phyloP scores from a whole-genome alignment of 805 yeast species.

The Barnettozyma salicaria region DNA sequence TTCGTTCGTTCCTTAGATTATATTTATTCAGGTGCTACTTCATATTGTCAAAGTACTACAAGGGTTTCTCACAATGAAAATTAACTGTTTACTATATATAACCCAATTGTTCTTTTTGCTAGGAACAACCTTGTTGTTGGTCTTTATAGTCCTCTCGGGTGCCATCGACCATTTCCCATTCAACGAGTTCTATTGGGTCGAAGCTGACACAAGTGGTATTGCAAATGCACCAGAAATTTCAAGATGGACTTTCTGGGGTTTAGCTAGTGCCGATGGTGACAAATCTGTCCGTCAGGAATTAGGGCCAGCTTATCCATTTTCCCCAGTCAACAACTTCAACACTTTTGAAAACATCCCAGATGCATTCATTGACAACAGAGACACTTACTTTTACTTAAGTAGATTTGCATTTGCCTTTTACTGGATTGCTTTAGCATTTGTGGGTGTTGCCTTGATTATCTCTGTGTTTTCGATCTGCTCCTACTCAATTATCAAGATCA shows the following conservation, averaged over 20 bases:
- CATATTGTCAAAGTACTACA: too few relatives aligned
- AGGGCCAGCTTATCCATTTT: slow-evolving; percentile 67
- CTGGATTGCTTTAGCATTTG: slow-evolving; percentile 53
- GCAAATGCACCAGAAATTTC: slow-evolving; percentile 42
- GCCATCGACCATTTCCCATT: slow-evolving; percentile 53
- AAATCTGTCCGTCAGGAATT: slow-evolving; percentile 34
- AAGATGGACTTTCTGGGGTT: slow-evolving; percentile 86
- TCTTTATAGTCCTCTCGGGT: slow-evolving; percentile 62
- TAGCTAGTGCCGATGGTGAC: slow-evolving; percentile 39
- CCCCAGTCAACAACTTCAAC: slow-evolving; percentile 68
- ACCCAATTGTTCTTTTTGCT: slow-evolving; percentile 17
- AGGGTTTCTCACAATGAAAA: slow-evolving; percentile 10
- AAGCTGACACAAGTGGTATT: slow-evolving; percentile 59
- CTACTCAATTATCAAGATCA: slow-evolving; percentile 46
- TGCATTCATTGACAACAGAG: slow-evolving; percentile 48
- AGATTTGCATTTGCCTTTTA: slow-evolving; percentile 61
- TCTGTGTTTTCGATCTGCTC: slow-evolving; percentile 54
- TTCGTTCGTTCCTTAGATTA: too few relatives aligned
- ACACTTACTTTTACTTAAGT: slow-evolving; percentile 55
- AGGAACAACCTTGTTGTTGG: slow-evolving; percentile 39
- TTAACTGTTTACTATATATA: slow-evolving; percentile 10
- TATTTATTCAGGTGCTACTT: too few relatives aligned
- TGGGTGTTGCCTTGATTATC: slow-evolving; percentile 55
- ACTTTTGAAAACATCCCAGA: slow-evolving; percentile 47
- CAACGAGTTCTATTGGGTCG: slow-evolving; percentile 61